Conservation (phyloP, 2,329 filamentous ascomycete genomes). For the Phoma herbarum region DNA sequence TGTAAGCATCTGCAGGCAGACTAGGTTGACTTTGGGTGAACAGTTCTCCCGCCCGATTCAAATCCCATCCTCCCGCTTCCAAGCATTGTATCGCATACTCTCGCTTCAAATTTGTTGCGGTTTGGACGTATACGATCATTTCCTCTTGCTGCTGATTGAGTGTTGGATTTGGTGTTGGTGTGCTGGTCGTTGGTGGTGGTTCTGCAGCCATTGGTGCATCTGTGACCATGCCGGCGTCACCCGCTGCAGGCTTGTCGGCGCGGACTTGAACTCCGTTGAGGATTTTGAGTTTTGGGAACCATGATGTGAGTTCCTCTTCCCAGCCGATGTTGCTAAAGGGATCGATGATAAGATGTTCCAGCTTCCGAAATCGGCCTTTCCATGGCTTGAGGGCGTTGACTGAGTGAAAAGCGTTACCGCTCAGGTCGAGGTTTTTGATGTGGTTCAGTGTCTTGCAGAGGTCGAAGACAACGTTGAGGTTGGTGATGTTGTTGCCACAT, state of each 20-base stretch:
- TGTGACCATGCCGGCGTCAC: slow-evolving; percentile 36
- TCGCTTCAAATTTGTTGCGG: slow-evolving; percentile 80
- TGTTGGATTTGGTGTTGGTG: slow-evolving; percentile 51
- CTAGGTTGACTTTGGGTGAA: slow-evolving; percentile 77
- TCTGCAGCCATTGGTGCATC: slow-evolving; percentile 52
- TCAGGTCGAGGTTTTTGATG: slow-evolving; percentile 87
- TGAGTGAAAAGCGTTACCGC: slow-evolving; percentile 78
- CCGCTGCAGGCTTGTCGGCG: slow-evolving; percentile 64
- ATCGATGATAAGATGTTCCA: slow-evolving; percentile 81
- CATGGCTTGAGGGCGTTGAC: slow-evolving; percentile 75
- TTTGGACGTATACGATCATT: slow-evolving; percentile 74
- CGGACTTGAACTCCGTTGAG: slow-evolving; percentile 80
- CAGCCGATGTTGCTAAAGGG: slow-evolving; percentile 59
- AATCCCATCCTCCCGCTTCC: slow-evolving; percentile 79
- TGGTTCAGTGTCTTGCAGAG: slow-evolving; percentile 84
- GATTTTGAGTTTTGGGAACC: slow-evolving; percentile 82
- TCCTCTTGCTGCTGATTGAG: slow-evolving; percentile 66
- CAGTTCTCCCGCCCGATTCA: slow-evolving; percentile 75
- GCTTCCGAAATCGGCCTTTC: slow-evolving; percentile 78
- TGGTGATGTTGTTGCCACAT: slow-evolving; percentile 78
- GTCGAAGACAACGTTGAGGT: slow-evolving; percentile 75
- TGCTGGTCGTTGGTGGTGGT: slow-evolving; percentile 48
- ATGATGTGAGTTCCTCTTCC: slow-evolving; percentile 74
- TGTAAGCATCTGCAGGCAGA: slow-evolving; percentile 56
- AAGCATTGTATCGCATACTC: slow-evolving; percentile 85